Evolutionary conservation across 2,329 filamentous ascomycete genomes (phyloP), one percentile per base, ranked within the genome.

Genomic region (Coniochaeta hoffmannii): DNA sequence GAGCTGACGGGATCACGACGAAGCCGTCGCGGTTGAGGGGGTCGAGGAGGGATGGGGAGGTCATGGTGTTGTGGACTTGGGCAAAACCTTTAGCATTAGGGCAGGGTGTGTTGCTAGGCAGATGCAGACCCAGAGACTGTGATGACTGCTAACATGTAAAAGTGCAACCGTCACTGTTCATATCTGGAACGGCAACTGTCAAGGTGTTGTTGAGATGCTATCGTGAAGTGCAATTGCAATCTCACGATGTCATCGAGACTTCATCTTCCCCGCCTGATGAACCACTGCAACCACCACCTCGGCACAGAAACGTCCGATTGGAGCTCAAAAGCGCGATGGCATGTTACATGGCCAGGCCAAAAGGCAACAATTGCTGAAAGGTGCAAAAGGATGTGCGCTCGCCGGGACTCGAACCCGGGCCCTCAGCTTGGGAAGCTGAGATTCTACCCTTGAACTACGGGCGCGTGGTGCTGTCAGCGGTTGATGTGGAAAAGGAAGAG

Each of bases 11-110:
- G 64, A 94, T 78, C 55, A 88, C 72, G 51, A 93, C 86, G 76
- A 87, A 96, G 69, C 90, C 90, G 69, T 94, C 81, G 54, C 74
- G 74, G 59, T 85, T 77, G 62, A 93, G 86, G 57, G 77, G 69
- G 58, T 76, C 71, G 53, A 78, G 73, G 54, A 82, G 72, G 3
- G 54, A 34, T 8, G 10, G 14, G 12, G 10, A 10, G 49, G 53
- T 11, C 36, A 53, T 54, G 22, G n/a, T 46, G 41, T 5, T 46
- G 19, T 19, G 3, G 17, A 19, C 36, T 19, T 7, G 15, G 4
- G 36, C 17, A 41, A 22, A 41, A 22, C 8, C 22, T 7, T 3
- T 22, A 22, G 36, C n/a, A n/a, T n/a, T n/a, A n/a, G n/a, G n/a
- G n/a, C n/a, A n/a, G n/a, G n/a, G n/a, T n/a, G n/a, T n/a, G n/a